phyloP scores from a whole-genome alignment of 192 early-diverging fungal genomes.

The Linderina pennispora region DNA sequence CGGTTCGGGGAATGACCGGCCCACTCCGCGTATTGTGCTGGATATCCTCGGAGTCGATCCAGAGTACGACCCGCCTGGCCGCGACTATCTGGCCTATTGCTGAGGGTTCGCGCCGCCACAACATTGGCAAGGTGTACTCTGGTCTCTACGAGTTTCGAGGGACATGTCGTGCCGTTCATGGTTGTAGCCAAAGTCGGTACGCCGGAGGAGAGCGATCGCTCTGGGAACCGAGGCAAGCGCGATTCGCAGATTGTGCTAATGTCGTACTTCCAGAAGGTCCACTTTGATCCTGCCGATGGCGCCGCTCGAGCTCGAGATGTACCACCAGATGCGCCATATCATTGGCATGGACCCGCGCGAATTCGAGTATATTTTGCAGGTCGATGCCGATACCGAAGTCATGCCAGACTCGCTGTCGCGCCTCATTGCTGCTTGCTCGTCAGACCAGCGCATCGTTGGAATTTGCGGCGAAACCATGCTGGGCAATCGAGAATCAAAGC shows the following conservation, averaged over 20 bases:
- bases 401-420: conserved; percentile 74
- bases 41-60: conserved; percentile 86
- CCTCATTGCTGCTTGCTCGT: conserved; percentile 66
- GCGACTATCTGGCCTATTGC: conserved; percentile 84
- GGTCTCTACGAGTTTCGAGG: conserved; percentile 81
- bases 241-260: conserved; percentile 92
- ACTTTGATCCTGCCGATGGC: conserved; percentile 81
- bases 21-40: conserved; percentile 83
- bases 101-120: conserved; percentile 77
- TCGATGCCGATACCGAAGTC: conserved; percentile 75
- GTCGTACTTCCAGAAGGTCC: conserved; percentile 83
- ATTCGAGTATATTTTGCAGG: conserved; percentile 69
- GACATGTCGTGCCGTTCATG: conserved; percentile 82
- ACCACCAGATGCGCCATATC: conserved; percentile 88
- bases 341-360: conserved; percentile 76
- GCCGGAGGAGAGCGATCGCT: conserved; percentile 64
- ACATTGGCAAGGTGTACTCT: conserved; percentile 90
- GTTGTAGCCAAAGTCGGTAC: conserved; percentile 91
- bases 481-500: conserved; percentile 76
- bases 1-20: conserved; percentile 83
- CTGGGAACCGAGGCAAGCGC: conserved; percentile 93
- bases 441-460: conserved; percentile 67
- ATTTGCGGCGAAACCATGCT: conserved; percentile 89
- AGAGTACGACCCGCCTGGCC: conserved; percentile 63
- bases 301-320: conserved; percentile 90